A percentile compares a stretch with the other conserved stretches of the same genome.
phyloP scores from a whole-genome alignment of 345 rosid genomes.

The Syzygium aqueum region DNA sequence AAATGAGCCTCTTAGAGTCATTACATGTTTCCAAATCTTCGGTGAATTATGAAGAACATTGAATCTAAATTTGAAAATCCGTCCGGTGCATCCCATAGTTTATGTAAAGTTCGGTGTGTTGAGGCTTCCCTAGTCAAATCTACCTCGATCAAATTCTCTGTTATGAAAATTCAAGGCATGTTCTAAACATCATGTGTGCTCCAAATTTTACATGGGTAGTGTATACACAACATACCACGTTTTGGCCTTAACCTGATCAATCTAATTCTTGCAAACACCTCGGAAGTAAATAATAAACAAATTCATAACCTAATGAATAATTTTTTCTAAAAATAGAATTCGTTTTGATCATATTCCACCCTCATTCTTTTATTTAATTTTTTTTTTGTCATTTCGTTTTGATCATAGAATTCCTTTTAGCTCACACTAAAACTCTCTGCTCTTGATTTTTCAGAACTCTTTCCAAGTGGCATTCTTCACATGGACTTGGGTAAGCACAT shows the following conservation, averaged over 20 bases:
- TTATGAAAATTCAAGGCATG: not conserved
- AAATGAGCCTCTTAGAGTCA: not conserved
- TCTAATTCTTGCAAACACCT: not conserved
- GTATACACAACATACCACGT: not conserved
- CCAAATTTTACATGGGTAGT: not conserved
- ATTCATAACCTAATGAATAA: not conserved
- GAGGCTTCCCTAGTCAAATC: not conserved
- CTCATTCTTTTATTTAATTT: no score
- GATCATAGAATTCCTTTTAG: not conserved
- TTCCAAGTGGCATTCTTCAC: conserved; percentile 83
- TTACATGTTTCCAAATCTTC: not conserved
- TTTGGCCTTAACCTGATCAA: not conserved
- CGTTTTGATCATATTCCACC: not conserved
- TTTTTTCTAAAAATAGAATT: not conserved
- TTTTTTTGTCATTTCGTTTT: no score
- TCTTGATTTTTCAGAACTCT: conserved; percentile 49
- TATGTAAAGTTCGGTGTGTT: not conserved
- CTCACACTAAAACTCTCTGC: not conserved
- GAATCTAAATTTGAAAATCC: not conserved
- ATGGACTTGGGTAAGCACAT: conserved; percentile 72
- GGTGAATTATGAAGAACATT: not conserved
- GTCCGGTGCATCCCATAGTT: not conserved
- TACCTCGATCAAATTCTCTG: not conserved
- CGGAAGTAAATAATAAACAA: not conserved
- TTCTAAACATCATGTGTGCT: not conserved